Evolutionary conservation across 139 green algal genomes (phyloP).

Genomic region (Chlorella sp.): DNA sequence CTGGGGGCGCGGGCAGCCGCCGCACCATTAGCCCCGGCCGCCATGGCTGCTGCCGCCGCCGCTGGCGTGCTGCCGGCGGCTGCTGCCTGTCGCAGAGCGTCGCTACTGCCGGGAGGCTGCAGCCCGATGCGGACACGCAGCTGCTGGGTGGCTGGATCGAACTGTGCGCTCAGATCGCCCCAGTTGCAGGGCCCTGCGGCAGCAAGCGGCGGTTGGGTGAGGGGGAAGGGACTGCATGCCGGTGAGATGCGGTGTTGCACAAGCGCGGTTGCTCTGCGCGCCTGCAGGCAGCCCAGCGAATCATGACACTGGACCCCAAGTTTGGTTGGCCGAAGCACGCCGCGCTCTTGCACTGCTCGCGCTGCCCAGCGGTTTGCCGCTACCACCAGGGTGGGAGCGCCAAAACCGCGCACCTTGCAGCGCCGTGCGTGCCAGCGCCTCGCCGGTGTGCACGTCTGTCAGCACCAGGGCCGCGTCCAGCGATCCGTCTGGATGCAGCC

Average conservation of each 20-base stretch:
- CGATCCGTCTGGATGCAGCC: background rate
- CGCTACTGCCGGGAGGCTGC: background rate
- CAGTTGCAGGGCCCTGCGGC: slow-evolving; percentile 22
- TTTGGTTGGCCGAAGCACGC: no score
- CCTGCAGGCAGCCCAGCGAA: no score
- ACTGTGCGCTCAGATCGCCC: background rate
- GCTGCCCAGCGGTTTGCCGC: no score
- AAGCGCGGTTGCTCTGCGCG: no score
- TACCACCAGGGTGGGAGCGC: no score
- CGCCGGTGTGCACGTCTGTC: background rate
- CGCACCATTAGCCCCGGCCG: background rate
- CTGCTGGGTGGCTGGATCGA: background rate
- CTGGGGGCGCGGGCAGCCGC: no score
- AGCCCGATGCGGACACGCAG: slow-evolving; percentile 12
- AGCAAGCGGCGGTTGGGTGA: no score
- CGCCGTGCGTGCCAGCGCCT: background rate
- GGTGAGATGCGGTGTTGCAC: no score
- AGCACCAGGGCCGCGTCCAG: background rate
- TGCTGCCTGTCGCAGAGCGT: background rate
- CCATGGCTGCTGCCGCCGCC: background rate
- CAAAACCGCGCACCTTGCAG: background rate
- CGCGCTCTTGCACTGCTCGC: no score
- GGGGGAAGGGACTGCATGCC: background rate
- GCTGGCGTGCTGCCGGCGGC: background rate
- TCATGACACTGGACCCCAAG: no score